Percentiles rank a stretch among this genome's conserved stretches.
Conservation (phyloP, 2,329 filamentous ascomycete genomes). For the Epichloe coenophiala region DNA sequence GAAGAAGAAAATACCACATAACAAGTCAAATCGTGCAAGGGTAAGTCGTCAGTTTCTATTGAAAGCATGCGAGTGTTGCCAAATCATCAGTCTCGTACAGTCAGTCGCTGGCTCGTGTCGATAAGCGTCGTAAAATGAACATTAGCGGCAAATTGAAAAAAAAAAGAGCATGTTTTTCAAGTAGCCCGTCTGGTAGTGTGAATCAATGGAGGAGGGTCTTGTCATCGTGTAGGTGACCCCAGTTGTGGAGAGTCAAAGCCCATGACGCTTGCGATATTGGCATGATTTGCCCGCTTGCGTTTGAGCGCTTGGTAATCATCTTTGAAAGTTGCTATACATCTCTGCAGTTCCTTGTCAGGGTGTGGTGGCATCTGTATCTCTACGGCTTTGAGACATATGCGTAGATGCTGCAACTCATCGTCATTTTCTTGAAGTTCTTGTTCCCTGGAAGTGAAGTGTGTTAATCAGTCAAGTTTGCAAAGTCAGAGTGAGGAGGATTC, state of each 20-base stretch:
- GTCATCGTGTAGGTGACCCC: slow-evolving; percentile 10
- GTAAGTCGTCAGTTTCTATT: neutral
- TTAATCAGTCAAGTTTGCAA: neutral
- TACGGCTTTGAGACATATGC: slow-evolving; percentile 48
- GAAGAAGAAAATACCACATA: neutral
- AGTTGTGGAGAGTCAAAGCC: slow-evolving; percentile 15
- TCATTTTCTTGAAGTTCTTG: slow-evolving; percentile 42
- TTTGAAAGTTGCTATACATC: slow-evolving; percentile 49
- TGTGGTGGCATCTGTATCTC: slow-evolving; percentile 43
- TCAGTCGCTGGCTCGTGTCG: slow-evolving; percentile 3
- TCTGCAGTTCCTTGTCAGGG: slow-evolving; percentile 41
- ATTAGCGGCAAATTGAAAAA: neutral
- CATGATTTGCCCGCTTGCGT: slow-evolving; percentile 26
- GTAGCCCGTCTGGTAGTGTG: neutral
- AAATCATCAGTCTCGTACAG: slow-evolving; percentile 3
- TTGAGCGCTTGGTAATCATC: slow-evolving; percentile 40
- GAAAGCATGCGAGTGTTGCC: neutral
- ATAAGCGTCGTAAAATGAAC: neutral
- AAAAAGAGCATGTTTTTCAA: neutral
- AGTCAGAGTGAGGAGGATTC: neutral
- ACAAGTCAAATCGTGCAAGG: neutral
- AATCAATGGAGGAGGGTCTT: neutral
- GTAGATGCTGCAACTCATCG: slow-evolving; percentile 46
- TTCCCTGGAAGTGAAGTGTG: slow-evolving; percentile 26
- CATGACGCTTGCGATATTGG: slow-evolving; percentile 16